A percentile compares a stretch with the other conserved stretches of the same genome.
These are phyloP conservation scores for Mrakia hoshinonis DNA, from an alignment of 768 basidiomycete species.

Conservation along the genomic window DNA sequence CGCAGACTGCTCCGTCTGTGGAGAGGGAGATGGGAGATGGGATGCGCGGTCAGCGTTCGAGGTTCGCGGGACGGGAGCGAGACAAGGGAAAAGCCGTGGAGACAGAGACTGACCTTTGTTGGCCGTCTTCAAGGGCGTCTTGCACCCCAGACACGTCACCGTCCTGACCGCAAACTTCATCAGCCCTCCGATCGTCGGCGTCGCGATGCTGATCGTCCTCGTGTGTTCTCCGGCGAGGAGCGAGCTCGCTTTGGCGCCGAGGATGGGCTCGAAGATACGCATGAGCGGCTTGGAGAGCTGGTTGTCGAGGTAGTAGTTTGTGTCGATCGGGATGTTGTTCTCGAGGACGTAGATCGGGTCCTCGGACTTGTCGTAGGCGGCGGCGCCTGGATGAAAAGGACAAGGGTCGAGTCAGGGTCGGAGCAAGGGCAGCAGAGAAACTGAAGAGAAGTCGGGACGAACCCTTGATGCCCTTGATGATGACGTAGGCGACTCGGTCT, in stretches of 20 bases:
- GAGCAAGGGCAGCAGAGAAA: not conserved
- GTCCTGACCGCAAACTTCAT: conserved; percentile 99
- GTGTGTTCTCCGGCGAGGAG: conserved; percentile 91
- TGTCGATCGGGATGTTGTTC: conserved; percentile 96
- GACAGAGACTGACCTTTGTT: conserved; percentile 60
- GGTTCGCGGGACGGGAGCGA: not conserved
- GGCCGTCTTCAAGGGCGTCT: conserved; percentile 62
- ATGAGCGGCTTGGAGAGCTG: conserved; percentile 93
- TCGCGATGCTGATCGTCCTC: conserved; percentile 87
- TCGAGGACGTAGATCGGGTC: conserved; percentile 95
- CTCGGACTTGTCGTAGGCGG: conserved; percentile 97
- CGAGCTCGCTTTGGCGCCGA: conserved; percentile 81
- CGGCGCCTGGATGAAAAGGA: conserved; percentile 55
- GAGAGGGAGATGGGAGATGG: not conserved
- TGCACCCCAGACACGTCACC: conserved; percentile 88
- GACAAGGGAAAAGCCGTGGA: not conserved
- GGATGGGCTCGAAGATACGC: conserved; percentile 95
- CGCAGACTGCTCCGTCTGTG: conserved; percentile 83
- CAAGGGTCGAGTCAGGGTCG: not conserved
- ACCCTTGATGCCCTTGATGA: conserved; percentile 94
- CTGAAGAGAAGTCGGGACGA: conserved; percentile 22
- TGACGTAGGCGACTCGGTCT: conserved; percentile 98
- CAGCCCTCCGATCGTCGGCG: conserved; percentile 87
- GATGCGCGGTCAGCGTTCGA: not conserved
- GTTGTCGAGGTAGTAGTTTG: conserved; percentile 95